Evolutionary conservation across 805 yeast genomes (phyloP).

Genomic region (Zygotorulaspora chibaensis): DNA sequence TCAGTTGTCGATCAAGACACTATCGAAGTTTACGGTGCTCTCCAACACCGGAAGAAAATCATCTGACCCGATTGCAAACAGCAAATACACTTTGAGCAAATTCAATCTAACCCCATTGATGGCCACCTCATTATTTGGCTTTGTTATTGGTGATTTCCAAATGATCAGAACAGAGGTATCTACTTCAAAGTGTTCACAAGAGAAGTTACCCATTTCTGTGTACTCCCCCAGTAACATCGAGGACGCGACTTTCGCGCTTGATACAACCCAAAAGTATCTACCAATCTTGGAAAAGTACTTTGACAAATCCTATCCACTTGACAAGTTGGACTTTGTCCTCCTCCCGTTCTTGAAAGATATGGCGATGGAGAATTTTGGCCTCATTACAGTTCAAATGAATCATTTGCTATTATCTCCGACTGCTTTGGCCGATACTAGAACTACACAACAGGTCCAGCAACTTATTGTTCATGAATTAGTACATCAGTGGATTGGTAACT

Average conservation of each 20-base stretch:
- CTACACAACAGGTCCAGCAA: conserved; percentile 43
- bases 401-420: conserved; percentile 42
- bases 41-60: conserved; percentile 38
- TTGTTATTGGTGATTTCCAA: conserved; percentile 65
- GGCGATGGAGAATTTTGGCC: conserved; percentile 78
- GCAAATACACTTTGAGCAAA: conserved; percentile 32
- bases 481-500: conserved; percentile 79
- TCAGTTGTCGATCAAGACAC: conserved; percentile 46
- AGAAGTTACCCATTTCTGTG: conserved; percentile 45
- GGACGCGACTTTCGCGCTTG: conserved; percentile 48
- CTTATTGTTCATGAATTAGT: conserved; percentile 67
- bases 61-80: conserved; percentile 1
- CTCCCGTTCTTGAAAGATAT: conserved; percentile 71
- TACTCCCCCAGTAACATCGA: conserved; percentile 48
- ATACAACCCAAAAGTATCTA: conserved; percentile 43
- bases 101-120: conserved; percentile 57
- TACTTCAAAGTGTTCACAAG: conserved; percentile 19
- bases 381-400: conserved; percentile 55
- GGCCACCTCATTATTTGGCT: conserved; percentile 61
- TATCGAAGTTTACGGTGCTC: conserved; percentile 43
- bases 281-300: conserved; percentile 47
- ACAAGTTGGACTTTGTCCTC: conserved; percentile 62
- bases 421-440: conserved; percentile 24
- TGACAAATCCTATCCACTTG: conserved; percentile 48
- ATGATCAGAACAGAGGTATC: conserved; percentile 38